phyloP scores from a whole-genome alignment of 208 protist species.

The Endotrypanum monterogeii region DNA sequence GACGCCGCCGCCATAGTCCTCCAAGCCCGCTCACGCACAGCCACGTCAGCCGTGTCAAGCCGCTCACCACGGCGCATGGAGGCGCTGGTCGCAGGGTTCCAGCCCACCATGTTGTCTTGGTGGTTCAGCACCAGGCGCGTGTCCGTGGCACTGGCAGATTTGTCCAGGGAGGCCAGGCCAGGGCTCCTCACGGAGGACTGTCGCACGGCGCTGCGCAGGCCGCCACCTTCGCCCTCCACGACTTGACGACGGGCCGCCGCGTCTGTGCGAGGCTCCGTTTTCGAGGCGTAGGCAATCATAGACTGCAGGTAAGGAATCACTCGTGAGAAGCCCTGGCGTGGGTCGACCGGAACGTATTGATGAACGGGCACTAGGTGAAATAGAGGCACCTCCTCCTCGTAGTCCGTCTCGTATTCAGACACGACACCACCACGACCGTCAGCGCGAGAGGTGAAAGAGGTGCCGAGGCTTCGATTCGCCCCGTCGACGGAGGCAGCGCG shows the following conservation, averaged over 20 bases:
- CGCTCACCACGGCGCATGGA: constrained; percentile 14
- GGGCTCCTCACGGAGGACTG: background rate
- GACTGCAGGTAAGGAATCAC: constrained; percentile 66
- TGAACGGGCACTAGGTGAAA: constrained; percentile 66
- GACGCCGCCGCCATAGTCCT: constrained; percentile 4
- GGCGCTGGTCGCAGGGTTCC: constrained; percentile 22
- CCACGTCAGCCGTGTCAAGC: background rate
- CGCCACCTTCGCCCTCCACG: background rate
- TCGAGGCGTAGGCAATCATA: constrained; percentile 27
- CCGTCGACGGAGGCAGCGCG: constrained; percentile 5
- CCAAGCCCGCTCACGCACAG: constrained; percentile 4
- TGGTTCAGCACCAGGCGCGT: constrained; percentile 26
- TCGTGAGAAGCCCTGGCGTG: constrained; percentile 31
- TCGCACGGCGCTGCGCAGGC: background rate
- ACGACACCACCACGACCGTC: constrained; percentile 1
- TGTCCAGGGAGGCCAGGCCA: background rate
- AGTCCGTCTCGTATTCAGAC: constrained; percentile 22
- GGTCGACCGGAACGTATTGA: constrained; percentile 56
- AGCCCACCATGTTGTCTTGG: constrained; percentile 45
- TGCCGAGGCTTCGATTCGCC: constrained; percentile 2
- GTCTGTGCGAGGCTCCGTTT: constrained; percentile 20
- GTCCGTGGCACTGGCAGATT: constrained; percentile 1
- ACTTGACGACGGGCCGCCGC: constrained; percentile 3
- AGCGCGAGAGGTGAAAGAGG: constrained; percentile 9
- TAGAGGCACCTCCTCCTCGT: constrained; percentile 36